phyloP scores from a whole-genome alignment of 225 moss, liverwort and hornwort species.

The Pleurozium schreberi region DNA sequence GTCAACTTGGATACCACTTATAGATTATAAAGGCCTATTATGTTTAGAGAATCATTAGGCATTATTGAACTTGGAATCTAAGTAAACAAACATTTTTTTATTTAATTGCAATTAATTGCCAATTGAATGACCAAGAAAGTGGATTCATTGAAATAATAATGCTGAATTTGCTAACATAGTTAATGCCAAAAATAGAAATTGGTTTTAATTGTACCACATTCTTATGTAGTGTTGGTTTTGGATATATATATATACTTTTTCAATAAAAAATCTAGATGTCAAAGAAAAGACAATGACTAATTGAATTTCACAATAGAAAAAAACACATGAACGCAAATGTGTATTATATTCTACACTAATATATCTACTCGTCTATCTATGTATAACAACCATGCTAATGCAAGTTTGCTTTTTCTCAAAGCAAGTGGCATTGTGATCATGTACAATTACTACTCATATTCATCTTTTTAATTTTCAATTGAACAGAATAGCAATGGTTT shows the following conservation, averaged over 20 bases:
- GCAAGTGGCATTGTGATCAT: not conserved
- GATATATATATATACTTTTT: not conserved
- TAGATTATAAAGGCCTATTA: not conserved
- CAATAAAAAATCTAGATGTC: not conserved
- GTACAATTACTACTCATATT: not conserved
- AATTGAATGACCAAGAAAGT: no score
- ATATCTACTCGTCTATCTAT: no score
- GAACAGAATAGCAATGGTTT: not conserved
- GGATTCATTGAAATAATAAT: no score
- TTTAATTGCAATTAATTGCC: not conserved
- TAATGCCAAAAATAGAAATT: not conserved
- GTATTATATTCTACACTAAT: not conserved
- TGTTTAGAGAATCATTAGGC: fast-evolving
- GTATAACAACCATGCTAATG: not conserved
- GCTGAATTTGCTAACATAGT: no score
- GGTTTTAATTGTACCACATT: not conserved
- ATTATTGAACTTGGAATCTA: not conserved
- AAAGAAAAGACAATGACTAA: not conserved
- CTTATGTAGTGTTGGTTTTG: not conserved
- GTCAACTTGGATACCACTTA: not conserved
- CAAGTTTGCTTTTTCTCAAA: not conserved
- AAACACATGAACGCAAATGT: not conserved
- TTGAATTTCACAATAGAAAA: not conserved
- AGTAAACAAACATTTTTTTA: not conserved
- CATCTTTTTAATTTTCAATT: not conserved